Evolutionary conservation across 2,329 filamentous ascomycete species (phyloP).

Genomic region (Penicillium brasilianum): DNA sequence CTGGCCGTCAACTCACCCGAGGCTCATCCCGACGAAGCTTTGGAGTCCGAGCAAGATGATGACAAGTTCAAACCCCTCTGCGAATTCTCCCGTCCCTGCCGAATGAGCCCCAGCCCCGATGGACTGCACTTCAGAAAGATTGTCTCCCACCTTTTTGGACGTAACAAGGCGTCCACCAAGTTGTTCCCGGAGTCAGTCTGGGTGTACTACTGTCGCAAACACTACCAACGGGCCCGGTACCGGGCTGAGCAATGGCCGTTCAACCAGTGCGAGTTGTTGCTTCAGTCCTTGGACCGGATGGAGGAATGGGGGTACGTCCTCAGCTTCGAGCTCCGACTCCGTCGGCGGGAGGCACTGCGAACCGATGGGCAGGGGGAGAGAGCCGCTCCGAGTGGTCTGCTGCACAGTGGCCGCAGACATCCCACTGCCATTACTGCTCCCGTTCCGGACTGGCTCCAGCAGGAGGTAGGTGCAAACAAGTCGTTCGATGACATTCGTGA

Average conservation of each 20-base stretch:
- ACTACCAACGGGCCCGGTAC: conserved; percentile 78
- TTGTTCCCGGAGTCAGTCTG: conserved; percentile 68
- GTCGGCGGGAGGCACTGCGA: conserved; percentile 39
- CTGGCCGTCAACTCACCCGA: background rate
- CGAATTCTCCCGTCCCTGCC: conserved; percentile 23
- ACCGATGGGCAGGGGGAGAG: conserved; percentile 56
- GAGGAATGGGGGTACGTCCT: conserved; percentile 66
- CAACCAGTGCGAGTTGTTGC: conserved; percentile 67
- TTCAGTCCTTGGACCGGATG: conserved; percentile 66
- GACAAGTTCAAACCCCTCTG: conserved; percentile 43
- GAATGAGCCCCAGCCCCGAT: conserved; percentile 29
- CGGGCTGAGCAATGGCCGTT: conserved; percentile 64
- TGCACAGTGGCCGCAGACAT: conserved; percentile 24
- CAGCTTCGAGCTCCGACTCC: conserved; percentile 61
- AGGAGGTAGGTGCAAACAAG: conserved; percentile 30
- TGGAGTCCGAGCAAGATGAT: background rate
- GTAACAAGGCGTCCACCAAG: conserved; percentile 78
- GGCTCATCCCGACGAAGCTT: background rate
- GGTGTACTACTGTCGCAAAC: conserved; percentile 79
- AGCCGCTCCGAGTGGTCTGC: background rate
- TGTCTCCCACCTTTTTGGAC: conserved; percentile 80
- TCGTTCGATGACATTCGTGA: conserved; percentile 38
- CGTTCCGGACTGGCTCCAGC: conserved; percentile 42
- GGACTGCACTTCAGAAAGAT: conserved; percentile 68
- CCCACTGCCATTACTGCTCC: conserved; percentile 38